Conservation (phyloP, 148 eudicot genomes). For the Agrostemma githago region DNA sequence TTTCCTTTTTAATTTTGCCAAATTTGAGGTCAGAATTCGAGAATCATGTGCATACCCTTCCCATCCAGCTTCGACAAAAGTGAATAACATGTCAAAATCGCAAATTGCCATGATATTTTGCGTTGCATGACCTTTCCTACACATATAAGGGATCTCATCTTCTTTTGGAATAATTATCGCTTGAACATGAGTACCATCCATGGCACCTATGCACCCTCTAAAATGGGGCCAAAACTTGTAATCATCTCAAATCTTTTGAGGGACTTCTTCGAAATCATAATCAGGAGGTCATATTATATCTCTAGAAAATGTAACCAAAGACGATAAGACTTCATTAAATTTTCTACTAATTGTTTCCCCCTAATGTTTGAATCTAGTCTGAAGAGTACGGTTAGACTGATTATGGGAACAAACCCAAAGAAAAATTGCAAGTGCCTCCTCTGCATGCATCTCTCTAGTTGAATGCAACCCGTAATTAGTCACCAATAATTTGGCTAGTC, state of each 20-base stretch:
- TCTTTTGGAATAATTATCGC: neutral
- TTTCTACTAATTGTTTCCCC: slow-evolving; percentile 3
- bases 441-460: slow-evolving; percentile 2
- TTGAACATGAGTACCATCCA: slow-evolving; percentile 12
- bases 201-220: neutral
- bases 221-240: slow-evolving; percentile 12
- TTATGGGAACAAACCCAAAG: neutral
- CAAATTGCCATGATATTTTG: too few relatives aligned
- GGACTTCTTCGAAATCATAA: neutral
- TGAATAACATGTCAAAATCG: too few relatives aligned
- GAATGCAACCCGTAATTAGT: neutral
- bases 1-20: neutral
- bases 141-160: neutral
- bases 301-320: neutral
- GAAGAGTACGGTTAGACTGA: neutral
- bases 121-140: neutral
- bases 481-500: neutral
- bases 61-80: slow-evolving; percentile 6
- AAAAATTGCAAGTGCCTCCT: slow-evolving; percentile 11
- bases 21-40: neutral
- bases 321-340: neutral
- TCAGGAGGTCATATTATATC: neutral
- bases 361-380: neutral
- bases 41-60: neutral
- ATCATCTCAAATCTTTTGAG: neutral